Evolutionary conservation across 2,329 filamentous ascomycete genomes (phyloP), one percentile per base, ranked within the genome.

Genomic region (Graphilbum fragrans): DNA sequence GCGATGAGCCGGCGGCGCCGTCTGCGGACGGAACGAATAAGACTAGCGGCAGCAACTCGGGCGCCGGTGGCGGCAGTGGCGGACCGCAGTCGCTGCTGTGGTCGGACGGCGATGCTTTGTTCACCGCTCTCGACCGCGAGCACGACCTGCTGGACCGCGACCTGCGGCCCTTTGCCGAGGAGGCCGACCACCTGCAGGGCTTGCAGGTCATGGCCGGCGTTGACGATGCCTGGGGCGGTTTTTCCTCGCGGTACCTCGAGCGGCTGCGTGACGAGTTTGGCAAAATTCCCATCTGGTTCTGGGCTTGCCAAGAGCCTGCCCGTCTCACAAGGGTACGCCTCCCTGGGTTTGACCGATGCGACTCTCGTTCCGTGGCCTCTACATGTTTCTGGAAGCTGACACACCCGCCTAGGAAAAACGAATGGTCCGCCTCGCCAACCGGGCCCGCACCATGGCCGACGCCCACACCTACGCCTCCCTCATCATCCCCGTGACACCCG

Each of bases 91-190:
- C 37, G 14, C 19, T 40, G 17, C 29, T 77, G 44, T 92, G 80
- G 75, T 60, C 63, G 23, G 67, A 74, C 41, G 87, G 87, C 11
- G 77, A 81, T 49, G 82, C 88, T 36, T 69, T 95, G 6, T 94
- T 88, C 50, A 63, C 65, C 18, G 69, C 70, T 3, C 65, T 88
- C 8, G 82, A 90, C 57, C 78, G 74, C 53, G 86, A 94, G 53
- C 77, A 88, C 50, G 90, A 95, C 52, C 60, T 96, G 5, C 65
- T 95, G 4, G 92, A 98, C 56, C 75, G 88, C n/a, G 90, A 98
- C 57, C 65, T 95, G 49, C 72, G 92, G 31, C 80, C 80, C 0
- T 95, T 95, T 56, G 76, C 81, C 3, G 92, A 98, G 62, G 92
- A 96, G 61, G 92, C 87, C 49, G 92, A 98, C 58, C 80, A 86